Percentiles rank a stretch among this genome's conserved stretches.
Conservation (phyloP, 208 protist genomes). For the Crithidia sp. region DNA sequence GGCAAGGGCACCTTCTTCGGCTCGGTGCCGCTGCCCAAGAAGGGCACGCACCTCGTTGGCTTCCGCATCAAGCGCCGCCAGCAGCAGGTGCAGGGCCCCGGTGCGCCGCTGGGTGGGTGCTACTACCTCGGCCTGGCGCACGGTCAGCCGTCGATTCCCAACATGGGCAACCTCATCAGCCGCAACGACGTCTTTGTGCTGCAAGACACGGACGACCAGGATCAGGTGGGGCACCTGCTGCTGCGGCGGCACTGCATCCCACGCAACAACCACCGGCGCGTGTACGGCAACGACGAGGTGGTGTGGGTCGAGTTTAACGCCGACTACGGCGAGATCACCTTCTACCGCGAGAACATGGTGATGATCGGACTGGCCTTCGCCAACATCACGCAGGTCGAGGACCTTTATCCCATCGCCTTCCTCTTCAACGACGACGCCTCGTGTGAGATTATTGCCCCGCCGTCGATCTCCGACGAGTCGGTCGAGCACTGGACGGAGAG, state of each 20-base stretch:
- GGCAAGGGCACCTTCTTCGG: conserved; percentile 86
- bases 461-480: conserved; percentile 54
- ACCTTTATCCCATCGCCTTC: conserved; percentile 88
- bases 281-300: conserved; percentile 86
- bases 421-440: conserved; percentile 90
- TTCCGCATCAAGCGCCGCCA: conserved; percentile 80
- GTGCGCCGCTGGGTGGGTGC: conserved; percentile 82
- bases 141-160: conserved; percentile 68
- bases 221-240: conserved; percentile 83
- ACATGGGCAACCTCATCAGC: conserved; percentile 75
- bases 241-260: conserved; percentile 75
- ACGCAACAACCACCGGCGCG: conserved; percentile 70
- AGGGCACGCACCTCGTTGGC: conserved; percentile 76
- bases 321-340: conserved; percentile 83
- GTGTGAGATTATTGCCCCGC: conserved; percentile 80
- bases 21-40: conserved; percentile 57
- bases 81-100: conserved; percentile 61
- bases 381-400: conserved; percentile 70
- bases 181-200: conserved; percentile 84
- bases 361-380: conserved; percentile 88
- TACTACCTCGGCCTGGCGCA: conserved; percentile 89
- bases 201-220: conserved; percentile 88
- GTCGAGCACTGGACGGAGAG: conserved; percentile 54
- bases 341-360: conserved; percentile 87
- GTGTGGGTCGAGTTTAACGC: conserved; percentile 92